Base-by-base conservation (phyloP, 106 monocot species). In the Allium fistulosum region DNA sequence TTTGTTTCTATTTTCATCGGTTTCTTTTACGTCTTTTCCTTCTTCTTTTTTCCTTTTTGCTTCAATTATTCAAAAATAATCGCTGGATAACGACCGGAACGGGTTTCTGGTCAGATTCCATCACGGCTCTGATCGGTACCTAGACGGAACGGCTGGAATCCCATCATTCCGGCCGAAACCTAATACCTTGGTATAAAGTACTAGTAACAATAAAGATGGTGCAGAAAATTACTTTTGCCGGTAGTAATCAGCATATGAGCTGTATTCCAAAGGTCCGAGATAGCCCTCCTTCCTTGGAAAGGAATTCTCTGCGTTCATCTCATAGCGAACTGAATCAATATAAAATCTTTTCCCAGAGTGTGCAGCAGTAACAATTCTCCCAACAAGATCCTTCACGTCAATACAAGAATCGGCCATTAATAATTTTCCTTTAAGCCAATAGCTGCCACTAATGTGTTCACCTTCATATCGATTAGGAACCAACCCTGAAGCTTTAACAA, bases 241-340 rank as follows among this genome's bases (percentile, higher is more conserved):
- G 75, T 99, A 99, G 72, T 99, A 99, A 79, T 92, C 97, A 63
- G 97, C 92, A 81, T 90, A 99, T 17, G 97, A 99, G 53, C 92
- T 85, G 66, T 99, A 99, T 74, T 99, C 97, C 72, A 99, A 59
- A 15, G 89, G 90, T 59, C 97, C 97, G 8, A 99, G 84, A 71
- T 99, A 99, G 52, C 97, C 97, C 70, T 99, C 97, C 73, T 99
- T 99, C 61, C 89, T 80, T 2, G 97, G 97, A 67, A 99, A 99
- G 62, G 92, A 87, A 80, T 87, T 90, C 71, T 99, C 97, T 49
- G 97, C 86, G 82, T 92, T 86, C 97, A 99, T 99, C 45, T 99
- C 88, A 77, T 75, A 80, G 47, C 87, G 76, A 58, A 99, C 69
- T 45, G 92, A 92, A 72, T 99, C 92, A 28, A 99, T 92, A 76